Base-by-base conservation (phyloP, 495 filamentous ascomycete species). In the Xylaria cubensis region DNA sequence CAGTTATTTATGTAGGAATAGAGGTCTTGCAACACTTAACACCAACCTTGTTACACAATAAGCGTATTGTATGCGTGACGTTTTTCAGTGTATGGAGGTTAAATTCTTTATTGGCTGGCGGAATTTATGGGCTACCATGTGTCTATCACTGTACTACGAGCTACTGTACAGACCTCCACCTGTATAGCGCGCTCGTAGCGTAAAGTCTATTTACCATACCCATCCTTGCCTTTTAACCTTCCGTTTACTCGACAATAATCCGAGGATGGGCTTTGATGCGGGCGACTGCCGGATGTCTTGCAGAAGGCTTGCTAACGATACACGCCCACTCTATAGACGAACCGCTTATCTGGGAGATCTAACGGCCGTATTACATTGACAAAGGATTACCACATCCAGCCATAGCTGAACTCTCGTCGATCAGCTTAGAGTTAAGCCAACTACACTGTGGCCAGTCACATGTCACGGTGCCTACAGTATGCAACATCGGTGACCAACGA, bases 171-270 rank as follows among this genome's bases (percentile, higher is more conserved):
- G 21, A 44, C 36, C 67, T 59, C 51, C 51, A 44, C 51, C 65
- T 64, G 7, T 44, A 42, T 66, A 66, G 70, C 70, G 53, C 63
- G 10, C 21, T 50, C 32, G 9, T 73, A 73, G 71, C 64, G 71
- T 50, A 69, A 73, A 73, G 71, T 73, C 71, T 73, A 73, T 73
- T 72, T 73, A 63, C 64, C 64, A 32, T 51, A 13, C 17, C 42
- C 29, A 72, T 72, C 70, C 70, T 64, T 46, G 70, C 34, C 64
- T 15, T 42, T 21, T 19, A 46, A 61, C 51, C 63, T 46, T 71
- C 62, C 24, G 21, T 58, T 59, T 39, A 41, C 48, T 66, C 21
- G 58, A 44, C 39, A 42, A 24, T 46, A 26, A 36, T 24, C 19
- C 9, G 68, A 55, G 29, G 15, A 51, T 19, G 46, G 19, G 24